phyloP scores from a whole-genome alignment of 2,329 filamentous ascomycete species.

The Epicoccum sorghinum region DNA sequence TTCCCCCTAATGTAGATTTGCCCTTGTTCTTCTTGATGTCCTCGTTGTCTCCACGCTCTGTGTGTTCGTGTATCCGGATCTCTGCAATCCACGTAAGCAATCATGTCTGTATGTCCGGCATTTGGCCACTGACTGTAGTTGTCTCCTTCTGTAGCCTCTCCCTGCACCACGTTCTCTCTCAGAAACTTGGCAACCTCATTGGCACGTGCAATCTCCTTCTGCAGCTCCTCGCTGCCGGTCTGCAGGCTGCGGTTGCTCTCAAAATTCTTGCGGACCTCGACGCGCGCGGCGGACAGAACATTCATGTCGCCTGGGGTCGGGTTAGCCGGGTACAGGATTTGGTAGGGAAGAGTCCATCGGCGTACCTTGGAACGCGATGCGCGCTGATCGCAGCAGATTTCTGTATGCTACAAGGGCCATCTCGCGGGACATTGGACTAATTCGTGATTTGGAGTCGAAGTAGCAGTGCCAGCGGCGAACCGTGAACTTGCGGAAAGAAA shows the following conservation, averaged over 20 bases:
- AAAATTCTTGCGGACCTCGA: conserved; percentile 76
- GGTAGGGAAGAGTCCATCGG: too few species aligned
- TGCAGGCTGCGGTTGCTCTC: conserved; percentile 67
- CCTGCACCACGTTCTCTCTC: conserved; percentile 86
- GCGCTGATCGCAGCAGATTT: conserved; percentile 77
- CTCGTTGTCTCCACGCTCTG: conserved; percentile 91
- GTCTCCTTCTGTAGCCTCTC: conserved; percentile 59
- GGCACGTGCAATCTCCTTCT: conserved; percentile 75
- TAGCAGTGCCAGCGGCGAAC: conserved; percentile 1
- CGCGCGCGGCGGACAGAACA: conserved; percentile 72
- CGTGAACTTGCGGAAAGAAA: conserved; percentile 18
- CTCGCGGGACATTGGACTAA: conserved; percentile 30
- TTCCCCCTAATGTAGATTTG: conserved; percentile 47
- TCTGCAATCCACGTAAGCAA: conserved; percentile 58
- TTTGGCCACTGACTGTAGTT: conserved; percentile 64
- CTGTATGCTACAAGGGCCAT: conserved; percentile 80
- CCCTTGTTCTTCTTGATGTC: conserved; percentile 71
- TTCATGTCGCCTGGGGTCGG: conserved; percentile 67
- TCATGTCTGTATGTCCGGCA: not conserved
- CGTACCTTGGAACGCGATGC: conserved; percentile 82
- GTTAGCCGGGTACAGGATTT: not conserved
- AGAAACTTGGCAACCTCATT: conserved; percentile 82
- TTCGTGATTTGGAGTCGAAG: conserved; percentile 8
- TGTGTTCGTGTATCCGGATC: conserved; percentile 87
- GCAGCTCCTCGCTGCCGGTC: conserved; percentile 63